Evolutionary conservation across 2,329 filamentous ascomycete genomes (phyloP), one percentile per base, ranked within the genome.

Genomic region (Verticillium albo-atrum): DNA sequence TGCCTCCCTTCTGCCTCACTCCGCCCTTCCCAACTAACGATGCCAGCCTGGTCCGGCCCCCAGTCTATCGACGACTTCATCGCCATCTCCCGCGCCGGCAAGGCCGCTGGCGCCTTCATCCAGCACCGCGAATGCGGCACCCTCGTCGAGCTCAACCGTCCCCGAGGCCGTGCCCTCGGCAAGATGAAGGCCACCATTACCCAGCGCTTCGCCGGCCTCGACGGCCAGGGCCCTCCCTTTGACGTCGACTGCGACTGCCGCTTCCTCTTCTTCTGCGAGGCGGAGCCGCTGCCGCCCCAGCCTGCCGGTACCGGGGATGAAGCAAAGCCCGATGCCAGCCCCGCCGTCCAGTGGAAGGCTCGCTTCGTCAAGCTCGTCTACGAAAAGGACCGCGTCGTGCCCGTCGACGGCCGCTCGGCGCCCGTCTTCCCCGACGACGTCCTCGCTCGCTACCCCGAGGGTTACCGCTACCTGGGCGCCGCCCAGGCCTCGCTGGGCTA

Each of bases 181-280:
- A 81, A 81, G 72, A 81, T 81, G 79, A 82, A 82, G 72, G 78
- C 79, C 9, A 82, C 79, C 58, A 82, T 81, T 69, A 82, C 79
- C 4, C 79, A 82, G 66, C 77, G 80, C 37, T 81, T 82, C 69
- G 64, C 55, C 52, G 61, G 65, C 12, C 47, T 58, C 59, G 67
- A 71, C 54, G 71, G 71, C 54, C n/a, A n/a, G n/a, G 37, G 34
- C 2, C 62, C 71, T 60, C 69, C 74, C 62, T 79, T 74, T 63
- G 79, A 82, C 62, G 75, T 81, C 56, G 79, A 82, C 70, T 81
- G 79, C 67, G 79, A 82, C 68, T 77, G 74, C 62, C 77, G 76
- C 26, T 81, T 81, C 68, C 71, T 80, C 61, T 80, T 80, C 71
- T 81, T 81, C 66, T 77, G 73, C 66, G 68, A 74, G 59, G 70